Evolutionary conservation across 1,284 basidiomycete genomes (phyloP), one percentile per base, ranked within the genome.

Genomic region (Omphalotus olearius): DNA sequence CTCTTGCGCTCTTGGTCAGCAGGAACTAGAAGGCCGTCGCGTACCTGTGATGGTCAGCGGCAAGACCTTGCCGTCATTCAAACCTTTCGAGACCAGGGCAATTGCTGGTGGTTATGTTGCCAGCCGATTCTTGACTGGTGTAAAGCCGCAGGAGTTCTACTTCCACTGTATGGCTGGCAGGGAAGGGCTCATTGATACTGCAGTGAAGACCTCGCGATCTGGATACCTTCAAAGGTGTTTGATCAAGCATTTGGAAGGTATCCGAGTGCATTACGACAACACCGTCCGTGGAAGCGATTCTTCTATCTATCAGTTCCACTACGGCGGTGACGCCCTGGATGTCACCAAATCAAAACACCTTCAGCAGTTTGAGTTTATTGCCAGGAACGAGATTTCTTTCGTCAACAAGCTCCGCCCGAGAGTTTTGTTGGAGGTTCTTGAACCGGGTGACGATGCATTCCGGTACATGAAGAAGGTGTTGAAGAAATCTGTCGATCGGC

Each of bases 161-260:
- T 99, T 99, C 81, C 97, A 99, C 73, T 98, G 97, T 69, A 99
- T 99, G 97, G 95, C 97, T 54, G 97, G 97, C 50, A 86, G 97
- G 62, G 97, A 99, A 74, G 97, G 97, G 68, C 80, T 99, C 30
- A 99, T 99, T 64, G 97, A 99, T 67, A 99, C 97, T 9, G 97
- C 97, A 45, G 97, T 99, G 70, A 99, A 99, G 74, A 99, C 97
- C 4, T 93, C 91, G 58, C 92, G 97, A 58, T 99, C 97, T 9
- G 97, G 97, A 18, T 99, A 99, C 69, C 80, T 99, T 42, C 97
- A 99, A 67, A 85, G 97, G 53, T 99, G 97, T 74, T 76, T 99
- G 60, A 97, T 99, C 78, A 99, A 99, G 72, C 97, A 99, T 71
- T 76, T 99, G 53, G 97, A 99, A 68, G 96, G 96, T 51, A 83